Base-by-base conservation (phyloP, 139 green algal genomes). In the Closterium sp. region DNA sequence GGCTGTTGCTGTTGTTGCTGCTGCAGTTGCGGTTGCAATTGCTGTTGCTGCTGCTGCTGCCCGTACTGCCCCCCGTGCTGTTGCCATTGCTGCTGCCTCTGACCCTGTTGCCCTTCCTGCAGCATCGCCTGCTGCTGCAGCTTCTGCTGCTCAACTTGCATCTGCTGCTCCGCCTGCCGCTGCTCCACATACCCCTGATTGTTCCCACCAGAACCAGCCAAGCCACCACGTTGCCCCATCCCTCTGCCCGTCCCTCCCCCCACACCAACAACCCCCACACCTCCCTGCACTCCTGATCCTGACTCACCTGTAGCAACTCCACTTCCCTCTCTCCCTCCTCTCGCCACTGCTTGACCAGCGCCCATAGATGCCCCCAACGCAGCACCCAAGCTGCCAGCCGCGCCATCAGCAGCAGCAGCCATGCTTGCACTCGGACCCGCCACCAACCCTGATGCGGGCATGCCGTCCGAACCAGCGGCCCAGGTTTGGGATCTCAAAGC, bases 11-110 rank as follows among this genome's bases (percentile, higher is more conserved):
- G n/a, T n/a, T n/a, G n/a, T n/a, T n/a, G n/a, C n/a, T n/a, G n/a
- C n/a, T 13, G 13, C 19, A 27, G 73, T 9, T 86, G 73, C 73
- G 4, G 9, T 10, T 86, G 73, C 73, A 4, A 3, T 10, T n/a
- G 73, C 73, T n/a, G 24, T 86, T n/a, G 27, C 73, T 4, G 6
- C 4, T 28, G 84, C 28, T 87, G 84, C 84, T 9, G 6, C 28
- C 28, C n/a, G n/a, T 87, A 24, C 73, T 86, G 73, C 73, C 27
- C 24, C 73, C 27, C 24, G n/a, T 86, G 73, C 84, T 87, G 84
- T 24, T 87, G 84, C 84, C 50, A 73, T 73, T 87, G 84, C 84
- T 87, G 84, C 84, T 87, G 84, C 84, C 27, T 22, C 84, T 87
- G 84, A 6, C 28, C n/a, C 84, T 87, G 84, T 31, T 87, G 84